phyloP scores from a whole-genome alignment of 805 yeast species.

The Wickerhamiella domercqiae region DNA sequence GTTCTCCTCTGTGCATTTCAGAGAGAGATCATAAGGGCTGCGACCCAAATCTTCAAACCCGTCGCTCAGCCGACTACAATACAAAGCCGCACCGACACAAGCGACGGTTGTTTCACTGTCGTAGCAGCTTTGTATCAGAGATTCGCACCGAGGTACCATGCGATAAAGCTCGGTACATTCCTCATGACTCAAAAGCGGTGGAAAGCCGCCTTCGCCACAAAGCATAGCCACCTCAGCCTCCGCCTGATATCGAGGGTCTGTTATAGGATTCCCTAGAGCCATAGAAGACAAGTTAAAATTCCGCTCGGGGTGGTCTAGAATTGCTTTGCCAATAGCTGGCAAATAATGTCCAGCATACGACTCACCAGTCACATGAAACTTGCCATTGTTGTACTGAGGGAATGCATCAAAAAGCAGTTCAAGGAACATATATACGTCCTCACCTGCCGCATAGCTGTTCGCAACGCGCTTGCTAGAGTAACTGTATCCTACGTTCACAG shows the following conservation, averaged over 20 bases:
- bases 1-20: constrained; percentile 43
- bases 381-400: constrained; percentile 48
- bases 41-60: constrained; percentile 76
- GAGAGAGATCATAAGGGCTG: constrained; percentile 83
- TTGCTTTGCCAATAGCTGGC: constrained; percentile 62
- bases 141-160: constrained; percentile 61
- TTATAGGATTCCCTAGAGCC: constrained; percentile 84
- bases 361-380: constrained; percentile 88
- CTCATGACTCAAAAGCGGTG: constrained; percentile 58
- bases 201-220: constrained; percentile 78
- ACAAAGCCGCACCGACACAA: constrained; percentile 81
- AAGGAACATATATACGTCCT: constrained; percentile 78
- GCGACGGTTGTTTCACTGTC: constrained; percentile 56
- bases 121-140: constrained; percentile 67
- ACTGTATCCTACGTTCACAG: constrained; percentile 88
- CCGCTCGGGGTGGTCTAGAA: constrained; percentile 35
- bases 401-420: constrained; percentile 75
- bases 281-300: constrained; percentile 62
- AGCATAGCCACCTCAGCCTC: constrained; percentile 86
- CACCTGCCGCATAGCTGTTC: constrained; percentile 47
- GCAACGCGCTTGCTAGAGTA: constrained; percentile 32
- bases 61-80: constrained; percentile 62
- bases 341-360: constrained; percentile 93
- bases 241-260: constrained; percentile 72
- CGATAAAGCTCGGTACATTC: constrained; percentile 59